Conservation (phyloP, 108 stramenopile genomes). For the Mediolabrus comicus region DNA sequence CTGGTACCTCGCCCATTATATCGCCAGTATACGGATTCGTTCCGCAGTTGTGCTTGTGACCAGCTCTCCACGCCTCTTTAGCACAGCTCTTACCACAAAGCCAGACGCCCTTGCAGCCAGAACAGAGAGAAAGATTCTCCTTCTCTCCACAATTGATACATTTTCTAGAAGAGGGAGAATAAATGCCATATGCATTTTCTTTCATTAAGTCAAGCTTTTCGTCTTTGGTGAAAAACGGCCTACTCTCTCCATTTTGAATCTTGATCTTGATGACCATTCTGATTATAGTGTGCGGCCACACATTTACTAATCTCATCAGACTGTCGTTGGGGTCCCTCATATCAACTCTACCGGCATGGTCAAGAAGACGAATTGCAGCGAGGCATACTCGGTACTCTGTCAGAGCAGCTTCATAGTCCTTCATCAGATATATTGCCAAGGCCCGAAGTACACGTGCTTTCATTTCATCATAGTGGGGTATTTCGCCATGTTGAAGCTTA, state of each 20-base stretch:
- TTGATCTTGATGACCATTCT: background rate
- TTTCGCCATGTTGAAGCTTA: background rate
- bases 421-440: background rate
- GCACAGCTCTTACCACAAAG: background rate
- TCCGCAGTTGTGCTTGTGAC: background rate
- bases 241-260: background rate
- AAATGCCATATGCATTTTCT: background rate
- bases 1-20: too few species aligned
- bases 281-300: background rate
- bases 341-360: background rate
- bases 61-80: background rate
- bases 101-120: background rate
- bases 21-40: background rate
- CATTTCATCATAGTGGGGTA: background rate
- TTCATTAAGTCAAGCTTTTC: conserved; percentile 6
- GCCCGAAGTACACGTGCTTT: background rate
- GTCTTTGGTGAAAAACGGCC: background rate
- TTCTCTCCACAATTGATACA: background rate
- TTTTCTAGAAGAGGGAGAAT: background rate
- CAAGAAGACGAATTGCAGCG: conserved; percentile 4
- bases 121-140: background rate
- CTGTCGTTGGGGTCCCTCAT: background rate
- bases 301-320: background rate
- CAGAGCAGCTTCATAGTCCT: background rate
- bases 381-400: background rate